Percentiles rank a stretch among this genome's conserved stretches.
phyloP scores from a whole-genome alignment of 371 early-diverging fungal genomes.

The Actinomucor elegans region DNA sequence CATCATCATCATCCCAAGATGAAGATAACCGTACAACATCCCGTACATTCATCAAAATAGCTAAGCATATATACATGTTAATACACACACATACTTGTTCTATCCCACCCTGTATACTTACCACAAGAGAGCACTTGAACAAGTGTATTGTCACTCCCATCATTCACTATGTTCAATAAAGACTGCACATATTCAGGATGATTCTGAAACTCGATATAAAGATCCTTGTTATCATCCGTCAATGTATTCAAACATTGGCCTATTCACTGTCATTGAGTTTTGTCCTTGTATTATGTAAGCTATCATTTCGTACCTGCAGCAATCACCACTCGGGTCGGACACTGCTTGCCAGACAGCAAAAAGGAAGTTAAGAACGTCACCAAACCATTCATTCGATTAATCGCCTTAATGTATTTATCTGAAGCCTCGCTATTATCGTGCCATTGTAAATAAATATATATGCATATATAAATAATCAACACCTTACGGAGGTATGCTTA shows the following conservation, averaged over 20 bases:
- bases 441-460: not conserved
- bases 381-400: constrained; percentile 65
- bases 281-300: not conserved
- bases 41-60: constrained; percentile 42
- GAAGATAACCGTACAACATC: constrained; percentile 30
- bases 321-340: constrained; percentile 63
- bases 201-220: constrained; percentile 57
- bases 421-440: constrained; percentile 76
- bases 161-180: constrained; percentile 46
- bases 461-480: not conserved
- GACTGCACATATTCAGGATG: constrained; percentile 59
- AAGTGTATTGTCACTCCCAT: constrained; percentile 38
- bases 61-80: constrained; percentile 16
- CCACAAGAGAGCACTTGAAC: constrained; percentile 61
- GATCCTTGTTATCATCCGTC: constrained; percentile 76
- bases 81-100: not conserved
- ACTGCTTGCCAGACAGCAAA: constrained; percentile 59
- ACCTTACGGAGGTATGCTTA: constrained; percentile 11
- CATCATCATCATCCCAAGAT: constrained; percentile 44
- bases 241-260: constrained; percentile 84
- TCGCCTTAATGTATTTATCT: constrained; percentile 59
- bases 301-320: constrained; percentile 57
- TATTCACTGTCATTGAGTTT: constrained; percentile 9
- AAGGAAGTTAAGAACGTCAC: constrained; percentile 71
- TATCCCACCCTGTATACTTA: constrained; percentile 14